Evolutionary conservation across 805 yeast genomes (phyloP).

Genomic region (Candida krabiensis): DNA sequence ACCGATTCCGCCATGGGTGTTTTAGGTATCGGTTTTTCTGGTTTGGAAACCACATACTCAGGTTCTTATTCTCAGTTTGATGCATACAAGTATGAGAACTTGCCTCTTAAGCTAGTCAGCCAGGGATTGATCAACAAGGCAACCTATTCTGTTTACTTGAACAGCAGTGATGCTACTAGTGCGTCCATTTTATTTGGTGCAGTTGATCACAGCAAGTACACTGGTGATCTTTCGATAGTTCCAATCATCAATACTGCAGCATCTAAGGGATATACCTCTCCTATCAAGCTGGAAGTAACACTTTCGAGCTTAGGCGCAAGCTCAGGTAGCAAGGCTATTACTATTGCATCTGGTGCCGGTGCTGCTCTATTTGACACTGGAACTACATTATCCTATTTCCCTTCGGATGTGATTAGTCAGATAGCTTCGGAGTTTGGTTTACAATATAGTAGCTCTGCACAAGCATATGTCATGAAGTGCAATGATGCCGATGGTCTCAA

Average conservation of each 20-base stretch:
- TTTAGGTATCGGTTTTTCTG: slow-evolving; percentile 69
- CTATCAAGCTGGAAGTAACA: slow-evolving; percentile 51
- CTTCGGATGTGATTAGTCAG: slow-evolving; percentile 31
- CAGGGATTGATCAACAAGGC: slow-evolving; percentile 56
- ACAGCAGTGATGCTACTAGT: slow-evolving; percentile 36
- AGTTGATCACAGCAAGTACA: slow-evolving; percentile 61
- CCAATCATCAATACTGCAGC: slow-evolving; percentile 49
- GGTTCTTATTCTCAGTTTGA: slow-evolving; percentile 16
- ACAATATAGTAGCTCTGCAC: slow-evolving; percentile 37
- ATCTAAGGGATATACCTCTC: slow-evolving; percentile 32
- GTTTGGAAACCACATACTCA: slow-evolving; percentile 62
- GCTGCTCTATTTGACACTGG: slow-evolving; percentile 59
- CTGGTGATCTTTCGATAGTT: slow-evolving; percentile 49
- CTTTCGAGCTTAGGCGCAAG: slow-evolving; percentile 39
- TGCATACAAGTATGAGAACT: slow-evolving; percentile 55
- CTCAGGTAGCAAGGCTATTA: slow-evolving; percentile 15
- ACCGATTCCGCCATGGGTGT: slow-evolving; percentile 71
- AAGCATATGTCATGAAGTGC: slow-evolving; percentile 51
- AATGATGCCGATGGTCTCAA: slow-evolving; percentile 21
- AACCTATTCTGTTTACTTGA: slow-evolving; percentile 64
- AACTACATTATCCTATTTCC: slow-evolving; percentile 50
- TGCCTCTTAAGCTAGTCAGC: slow-evolving; percentile 60
- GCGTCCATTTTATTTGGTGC: slow-evolving; percentile 76
- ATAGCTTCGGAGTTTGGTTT: slow-evolving; percentile 39
- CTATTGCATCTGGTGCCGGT: slow-evolving; percentile 28